Conservation (phyloP, 192 early-diverging fungal genomes). For the Gamsiella multidivaricata region DNA sequence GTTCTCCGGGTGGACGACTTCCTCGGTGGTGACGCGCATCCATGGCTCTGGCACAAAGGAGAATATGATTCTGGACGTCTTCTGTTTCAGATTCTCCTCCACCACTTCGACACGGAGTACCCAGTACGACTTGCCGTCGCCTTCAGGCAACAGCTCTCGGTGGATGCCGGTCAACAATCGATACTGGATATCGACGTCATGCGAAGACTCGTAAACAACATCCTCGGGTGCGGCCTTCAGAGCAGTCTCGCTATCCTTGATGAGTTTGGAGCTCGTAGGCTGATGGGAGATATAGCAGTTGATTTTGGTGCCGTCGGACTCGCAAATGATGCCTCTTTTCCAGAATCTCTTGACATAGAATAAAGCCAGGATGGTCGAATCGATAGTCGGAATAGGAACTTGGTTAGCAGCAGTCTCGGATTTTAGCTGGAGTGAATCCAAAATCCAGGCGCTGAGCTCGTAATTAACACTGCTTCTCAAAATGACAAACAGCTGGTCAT, state of each 20-base stretch:
- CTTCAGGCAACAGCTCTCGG: constrained; percentile 42
- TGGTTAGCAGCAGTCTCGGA: constrained; percentile 34
- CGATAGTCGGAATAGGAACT: constrained; percentile 39
- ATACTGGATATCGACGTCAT: constrained; percentile 27
- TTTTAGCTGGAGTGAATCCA: constrained; percentile 46
- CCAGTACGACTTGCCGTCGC: constrained; percentile 43
- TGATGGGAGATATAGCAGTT: constrained; percentile 43
- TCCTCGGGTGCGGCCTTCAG: constrained; percentile 13
- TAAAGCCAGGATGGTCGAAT: constrained; percentile 21
- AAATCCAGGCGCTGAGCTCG: constrained; percentile 25
- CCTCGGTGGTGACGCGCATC: constrained; percentile 45
- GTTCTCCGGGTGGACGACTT: constrained; percentile 33
- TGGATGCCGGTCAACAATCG: constrained; percentile 23
- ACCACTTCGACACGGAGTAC: constrained; percentile 42
- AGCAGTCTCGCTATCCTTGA: constrained; percentile 11
- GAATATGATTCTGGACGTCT: constrained; percentile 21
- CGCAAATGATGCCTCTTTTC: constrained; percentile 35
- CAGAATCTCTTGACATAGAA: constrained; percentile 33
- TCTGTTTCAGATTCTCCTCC: constrained; percentile 15
- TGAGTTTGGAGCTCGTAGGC: constrained; percentile 19
- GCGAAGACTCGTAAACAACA: constrained; percentile 11
- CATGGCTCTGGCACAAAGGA: constrained; percentile 51
- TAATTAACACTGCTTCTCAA: constrained; percentile 28
- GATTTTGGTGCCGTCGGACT: constrained; percentile 32
- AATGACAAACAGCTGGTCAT: constrained; percentile 43